Base-by-base conservation (phyloP, 495 filamentous ascomycete species). In the Cercophora samala region DNA sequence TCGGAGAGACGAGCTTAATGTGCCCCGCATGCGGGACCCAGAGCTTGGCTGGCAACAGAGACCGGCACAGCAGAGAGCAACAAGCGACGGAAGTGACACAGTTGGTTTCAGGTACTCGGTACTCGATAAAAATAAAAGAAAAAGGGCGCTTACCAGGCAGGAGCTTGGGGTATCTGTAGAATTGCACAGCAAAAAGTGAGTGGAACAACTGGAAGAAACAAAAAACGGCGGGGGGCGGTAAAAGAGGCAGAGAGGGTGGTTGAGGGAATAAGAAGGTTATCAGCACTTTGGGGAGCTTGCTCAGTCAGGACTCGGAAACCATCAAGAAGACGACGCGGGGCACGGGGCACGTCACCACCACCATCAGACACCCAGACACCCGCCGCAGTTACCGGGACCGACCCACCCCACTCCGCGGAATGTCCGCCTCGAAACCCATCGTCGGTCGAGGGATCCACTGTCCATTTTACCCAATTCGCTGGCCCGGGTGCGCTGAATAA, bases 381-480 rank as follows among this genome's bases (percentile, higher is more conserved):
- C 29, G 29, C 29, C 29, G 29, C 29, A 32, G 4, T 32, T 32
- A 32, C 29, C 17, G 52, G 19, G 52, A 54, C 17, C 17, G 52
- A 17, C 52, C 52, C 52, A 54, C 53, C 53, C 53, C 22, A 56
- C 53, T 56, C 53, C n/a, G 22, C 53, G n/a, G 37, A 46, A 56
- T 23, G 53, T 21, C 53, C n/a, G 22, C 53, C 53, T 19, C 53
- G 63, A 63, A 37, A 53, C 51, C 51, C 59, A 58, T 59, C 64
- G 59, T 24, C 13, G 46, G 18, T 60, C 25, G 25, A 32, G 32
- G 53, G 21, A 55, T 66, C 64, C 68, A 70, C 68, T 62, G 61
- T 62, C 61, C 64, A 70, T 67, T 60, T 70, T 70, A 70, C 61
- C 68, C 68, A 70, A 67, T 62, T 67, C 64, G 58, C 62, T 29